These are phyloP conservation scores for Chamaenerion angustifolium DNA, from an alignment of 345 rosid genomes.

Conservation along the genomic window DNA sequence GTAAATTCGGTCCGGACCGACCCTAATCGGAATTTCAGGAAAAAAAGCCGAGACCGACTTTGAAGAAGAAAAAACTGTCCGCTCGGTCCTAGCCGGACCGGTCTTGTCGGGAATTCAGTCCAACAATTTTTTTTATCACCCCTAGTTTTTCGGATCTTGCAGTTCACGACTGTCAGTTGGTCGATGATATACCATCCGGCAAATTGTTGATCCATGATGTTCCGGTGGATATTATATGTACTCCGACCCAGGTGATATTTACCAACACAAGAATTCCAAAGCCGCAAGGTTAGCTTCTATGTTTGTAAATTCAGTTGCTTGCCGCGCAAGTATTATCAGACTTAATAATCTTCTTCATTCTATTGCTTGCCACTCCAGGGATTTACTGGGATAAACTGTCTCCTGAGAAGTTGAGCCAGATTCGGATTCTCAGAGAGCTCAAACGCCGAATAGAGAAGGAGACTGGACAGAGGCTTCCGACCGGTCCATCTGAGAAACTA, in stretches of 20 bases:
- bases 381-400: slow-evolving; percentile 79
- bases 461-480: slow-evolving; percentile 56
- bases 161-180: slow-evolving; percentile 85
- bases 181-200: slow-evolving; percentile 69
- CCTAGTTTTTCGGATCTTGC: too few species aligned
- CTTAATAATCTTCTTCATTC: background rate
- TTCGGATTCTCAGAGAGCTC: slow-evolving; percentile 65
- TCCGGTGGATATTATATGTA: slow-evolving; percentile 82
- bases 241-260: slow-evolving; percentile 66
- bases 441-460: slow-evolving; percentile 46
- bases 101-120: too few species aligned
- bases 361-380: slow-evolving; percentile 17
- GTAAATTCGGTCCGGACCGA: too few species aligned
- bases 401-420: slow-evolving; percentile 68
- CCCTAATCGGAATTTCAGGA: too few species aligned
- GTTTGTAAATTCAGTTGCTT: background rate
- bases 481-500: slow-evolving; percentile 57
- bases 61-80: too few species aligned
- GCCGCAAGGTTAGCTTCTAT: slow-evolving; percentile 52
- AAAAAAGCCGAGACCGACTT: too few species aligned
- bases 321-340: background rate
- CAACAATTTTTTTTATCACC: too few species aligned
- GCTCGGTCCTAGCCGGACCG: too few species aligned
- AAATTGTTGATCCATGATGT: slow-evolving; percentile 79
- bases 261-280: slow-evolving; percentile 54